Evolutionary conservation across 148 eudicot genomes (phyloP), one percentile per base, ranked within the genome.

Genomic region (Vaccinium corymbosum): DNA sequence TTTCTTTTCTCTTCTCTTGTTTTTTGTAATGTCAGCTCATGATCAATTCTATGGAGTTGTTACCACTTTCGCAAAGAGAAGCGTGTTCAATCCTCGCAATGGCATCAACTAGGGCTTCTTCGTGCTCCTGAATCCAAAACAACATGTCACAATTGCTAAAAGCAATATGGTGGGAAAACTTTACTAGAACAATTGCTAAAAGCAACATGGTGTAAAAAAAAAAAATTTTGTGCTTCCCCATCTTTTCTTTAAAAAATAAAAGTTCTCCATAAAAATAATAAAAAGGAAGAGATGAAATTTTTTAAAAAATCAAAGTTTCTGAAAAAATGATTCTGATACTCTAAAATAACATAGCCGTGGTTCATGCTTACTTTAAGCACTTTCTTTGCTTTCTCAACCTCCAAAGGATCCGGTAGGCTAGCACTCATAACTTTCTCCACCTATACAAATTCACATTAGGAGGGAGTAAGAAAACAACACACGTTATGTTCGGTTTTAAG

Each of bases 1-100:
- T 57, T 42, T 4, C 46, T 42, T 29, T 61, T 48, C 14, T 57
- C 78, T 79, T 11, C 29, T 49, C 42, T 61, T 32, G 13, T 42
- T 55, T 71, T 19, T 46, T 71, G 78, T 35, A 50, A 57, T 11
- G 9, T 32, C 15, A 61, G 42, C 25, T 15, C 19, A 22, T 38
- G 70, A 25, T 80, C 61, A 49, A 48, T 32, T 84, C 76, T 85
- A 86, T 80, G 90, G 85, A 89, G 73, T 76, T 78, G 86, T 89
- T 93, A 95, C 98, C 94, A 85, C 95, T 92, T 88, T 95, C 97
- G 82, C 94, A 93, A 85, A 92, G 94, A 88, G 97, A 95, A 71
- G 94, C 92, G 80, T 89, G 93, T 86, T 88, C 97, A 80, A 95
- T 90, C 87, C 90, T 93, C 78, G 94, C 91, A 89, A 95, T 92